phyloP scores from a whole-genome alignment of 768 basidiomycete species.

The Suillus placidus region DNA sequence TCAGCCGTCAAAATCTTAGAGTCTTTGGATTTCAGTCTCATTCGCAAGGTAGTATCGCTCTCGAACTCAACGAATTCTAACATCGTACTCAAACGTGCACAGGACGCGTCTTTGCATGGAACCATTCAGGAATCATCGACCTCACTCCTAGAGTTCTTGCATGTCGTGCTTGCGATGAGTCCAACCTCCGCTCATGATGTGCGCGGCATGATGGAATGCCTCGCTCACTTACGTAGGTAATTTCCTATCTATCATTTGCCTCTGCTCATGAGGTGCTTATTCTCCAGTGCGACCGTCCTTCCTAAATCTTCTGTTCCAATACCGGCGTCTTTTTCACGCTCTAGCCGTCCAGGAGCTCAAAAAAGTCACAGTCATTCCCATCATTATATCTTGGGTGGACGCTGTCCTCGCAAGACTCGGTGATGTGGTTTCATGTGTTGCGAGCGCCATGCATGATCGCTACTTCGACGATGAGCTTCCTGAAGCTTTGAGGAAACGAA shows the following conservation, averaged over 20 bases:
- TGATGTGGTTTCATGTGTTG: slow-evolving; percentile 36
- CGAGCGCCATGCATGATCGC: slow-evolving; percentile 24
- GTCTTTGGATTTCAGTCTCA: slow-evolving; percentile 31
- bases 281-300: slow-evolving; percentile 37
- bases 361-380: slow-evolving; percentile 24
- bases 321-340: slow-evolving; percentile 50
- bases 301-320: slow-evolving; percentile 49
- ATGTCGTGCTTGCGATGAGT: slow-evolving; percentile 22
- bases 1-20: slow-evolving; percentile 28
- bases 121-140: slow-evolving; percentile 38
- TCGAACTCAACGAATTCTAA: background rate
- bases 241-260: background rate
- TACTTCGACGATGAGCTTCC: slow-evolving; percentile 19
- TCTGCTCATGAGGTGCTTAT: slow-evolving; percentile 8
- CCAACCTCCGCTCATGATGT: slow-evolving; percentile 8
- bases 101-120: slow-evolving; percentile 39
- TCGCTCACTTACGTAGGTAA: slow-evolving; percentile 27
- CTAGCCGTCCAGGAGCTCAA: slow-evolving; percentile 41
- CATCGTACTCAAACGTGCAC: slow-evolving; percentile 14
- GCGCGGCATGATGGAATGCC: slow-evolving; percentile 15
- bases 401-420: slow-evolving; percentile 57
- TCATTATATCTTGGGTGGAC: slow-evolving; percentile 69
- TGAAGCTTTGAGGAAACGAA: slow-evolving; percentile 41
- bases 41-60: slow-evolving; percentile 29
- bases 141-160: slow-evolving; percentile 35